Base-by-base conservation (phyloP, 495 filamentous ascomycete genomes). In the Neurospora discreta region DNA sequence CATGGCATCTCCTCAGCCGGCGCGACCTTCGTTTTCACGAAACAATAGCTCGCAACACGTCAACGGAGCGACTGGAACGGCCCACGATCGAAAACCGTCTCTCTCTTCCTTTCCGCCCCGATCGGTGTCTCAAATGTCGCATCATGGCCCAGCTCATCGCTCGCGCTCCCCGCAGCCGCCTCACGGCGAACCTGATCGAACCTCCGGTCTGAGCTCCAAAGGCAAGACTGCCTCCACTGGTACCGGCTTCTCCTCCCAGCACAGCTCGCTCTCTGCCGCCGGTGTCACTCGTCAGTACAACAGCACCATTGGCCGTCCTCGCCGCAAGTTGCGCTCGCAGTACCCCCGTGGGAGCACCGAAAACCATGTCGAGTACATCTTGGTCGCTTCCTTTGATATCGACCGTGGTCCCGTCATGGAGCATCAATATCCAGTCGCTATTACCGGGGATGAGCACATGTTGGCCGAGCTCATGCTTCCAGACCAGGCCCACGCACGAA, bases 351-450 rank as follows among this genome's bases (percentile, higher is more conserved):
- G 93, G 71, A 89, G 82, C 52, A 78, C 87, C 40, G 94, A 97
- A 81, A 93, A 92, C 73, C 95, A 99, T 90, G 95, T 99, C 78
- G 95, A 98, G 79, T 99, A 98, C 78, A 98, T 99, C 71, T 85
- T 99, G n/a, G 96, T 99, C 69, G 95, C 95, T 0, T 95, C 94
- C 3, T 99, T 99, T 80, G 93, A 98, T 77, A 97, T 98, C 75
- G 94, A 98, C 78, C 89, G 92, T 70, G 95, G 95, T 15, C 94
- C 94, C 70, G 90, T 97, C 74, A 98, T 99, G 95, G 96, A 99
- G 79, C 94, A 98, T 78, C 95, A 99, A 76, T 98, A 93, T 75
- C 95, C 95, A 0, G 91, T 90, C 43, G 87, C 94, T 46, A 98
- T 99, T 75, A 97, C 93, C 71, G 94, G 94, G n/a, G 95, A 99